A percentile compares a stretch with the other conserved stretches of the same genome.
These are phyloP conservation scores for Luffa acutangula DNA, from an alignment of 306 rosid species.

Conservation along the genomic window DNA sequence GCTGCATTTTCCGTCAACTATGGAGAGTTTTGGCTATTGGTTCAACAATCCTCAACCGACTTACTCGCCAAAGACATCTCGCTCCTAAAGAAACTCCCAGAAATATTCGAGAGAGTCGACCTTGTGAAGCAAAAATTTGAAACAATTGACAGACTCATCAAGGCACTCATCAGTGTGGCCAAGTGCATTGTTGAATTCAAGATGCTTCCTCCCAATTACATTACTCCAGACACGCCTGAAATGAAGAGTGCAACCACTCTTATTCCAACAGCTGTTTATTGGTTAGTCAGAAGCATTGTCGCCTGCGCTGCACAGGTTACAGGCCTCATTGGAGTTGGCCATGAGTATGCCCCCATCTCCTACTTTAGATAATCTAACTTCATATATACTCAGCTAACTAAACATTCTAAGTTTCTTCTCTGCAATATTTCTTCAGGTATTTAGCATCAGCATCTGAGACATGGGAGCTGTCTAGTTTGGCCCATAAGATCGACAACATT, in stretches of 20 bases:
- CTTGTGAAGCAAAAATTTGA: slow-evolving; percentile 25
- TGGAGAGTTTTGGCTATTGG: slow-evolving; percentile 55
- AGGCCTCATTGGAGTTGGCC: slow-evolving; percentile 26
- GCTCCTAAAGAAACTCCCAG: slow-evolving; percentile 37
- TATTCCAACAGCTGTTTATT: slow-evolving; percentile 39
- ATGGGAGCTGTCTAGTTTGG: slow-evolving; percentile 70
- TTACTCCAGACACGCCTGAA: slow-evolving; percentile 30
- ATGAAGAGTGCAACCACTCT: slow-evolving; percentile 20
- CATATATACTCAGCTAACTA: neutral
- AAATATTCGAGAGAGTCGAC: slow-evolving; percentile 19
- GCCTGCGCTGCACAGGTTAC: slow-evolving; percentile 33
- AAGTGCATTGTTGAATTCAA: slow-evolving; percentile 28
- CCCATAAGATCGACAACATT: slow-evolving; percentile 44
- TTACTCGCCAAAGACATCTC: slow-evolving; percentile 44
- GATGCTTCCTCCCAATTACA: slow-evolving; percentile 23
- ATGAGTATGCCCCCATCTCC: slow-evolving; percentile 22
- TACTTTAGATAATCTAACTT: neutral
- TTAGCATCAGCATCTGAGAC: slow-evolving; percentile 32
- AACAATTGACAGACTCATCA: slow-evolving; percentile 39
- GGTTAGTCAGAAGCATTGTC: slow-evolving; percentile 46
- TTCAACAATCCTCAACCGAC: slow-evolving; percentile 24
- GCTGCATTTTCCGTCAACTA: slow-evolving; percentile 56
- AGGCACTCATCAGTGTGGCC: slow-evolving; percentile 32
- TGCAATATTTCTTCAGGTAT: slow-evolving; percentile 18
- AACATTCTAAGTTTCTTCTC: neutral